Evolutionary conservation across 2,329 filamentous ascomycete species (phyloP), one percentile per base, ranked within the genome.

Genomic region (Pseudogymnoascus sp.): DNA sequence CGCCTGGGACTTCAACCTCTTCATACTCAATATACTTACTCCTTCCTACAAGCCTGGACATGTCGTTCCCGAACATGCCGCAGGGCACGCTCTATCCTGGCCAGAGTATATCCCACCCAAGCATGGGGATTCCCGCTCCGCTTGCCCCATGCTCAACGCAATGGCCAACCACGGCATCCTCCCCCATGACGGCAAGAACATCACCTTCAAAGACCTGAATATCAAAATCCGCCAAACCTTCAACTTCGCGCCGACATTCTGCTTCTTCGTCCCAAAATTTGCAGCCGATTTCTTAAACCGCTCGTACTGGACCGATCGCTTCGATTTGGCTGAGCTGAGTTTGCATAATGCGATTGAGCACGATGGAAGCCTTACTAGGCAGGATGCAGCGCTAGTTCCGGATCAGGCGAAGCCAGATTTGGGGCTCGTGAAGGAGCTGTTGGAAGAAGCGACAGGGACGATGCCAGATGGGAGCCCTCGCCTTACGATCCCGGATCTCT

Each of bases 111-210:
- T 73, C 12, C 69, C 75, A 56, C 75, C 76, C 1, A 68, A 68
- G 62, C 71, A 74, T 18, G 70, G 70, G 59, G 75, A 76, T 64
- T 75, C 73, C 4, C 37, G 66, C 23, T 64, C 63, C 3, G 69
- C 77, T 28, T 79, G 77, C 59, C 76, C 77, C 2, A 76, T 76
- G 65, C 67, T 79, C 40, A 79, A 78, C 62, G 71, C 76, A 1
- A 71, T 78, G 21, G 75, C 77, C 16, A 78, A 78, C 65, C 73
- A 79, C 44, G 74, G 73, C 3, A 77, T 76, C 62, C 74, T 79
- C 16, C 75, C 76, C 0, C 76, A 74, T 50, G 68, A 77, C 50
- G 76, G 76, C 12, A 67, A 67, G 34, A 70, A 74, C 62, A 70
- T 77, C 62, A 71, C 69, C 7, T 70, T 69, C 42, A 67, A 69